Conservation (phyloP, 1,139 yeast species). For the Yamadazyma conglobata region DNA sequence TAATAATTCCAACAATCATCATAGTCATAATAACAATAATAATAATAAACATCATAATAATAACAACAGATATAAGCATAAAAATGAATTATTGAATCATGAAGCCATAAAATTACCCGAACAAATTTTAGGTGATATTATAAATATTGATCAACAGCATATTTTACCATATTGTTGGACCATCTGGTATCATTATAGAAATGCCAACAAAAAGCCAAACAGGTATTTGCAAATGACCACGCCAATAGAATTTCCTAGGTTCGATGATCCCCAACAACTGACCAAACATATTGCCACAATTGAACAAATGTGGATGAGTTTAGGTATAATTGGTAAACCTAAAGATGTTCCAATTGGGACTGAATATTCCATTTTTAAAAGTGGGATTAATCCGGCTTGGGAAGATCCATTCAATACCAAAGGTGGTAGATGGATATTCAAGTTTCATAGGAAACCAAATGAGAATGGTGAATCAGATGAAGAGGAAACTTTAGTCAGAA, state of each 20-base stretch:
- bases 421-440: conserved; percentile 68
- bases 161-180: conserved; percentile 50
- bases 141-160: conserved; percentile 31
- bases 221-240: conserved; percentile 40
- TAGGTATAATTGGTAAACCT: conserved; percentile 46
- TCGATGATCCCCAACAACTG: conserved; percentile 9
- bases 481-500: conserved; percentile 24
- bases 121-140: conserved; percentile 24
- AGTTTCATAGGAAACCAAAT: conserved; percentile 36
- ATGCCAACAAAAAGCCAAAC: conserved; percentile 17
- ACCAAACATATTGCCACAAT: conserved; percentile 45
- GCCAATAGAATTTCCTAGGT: conserved; percentile 32
- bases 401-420: conserved; percentile 62
- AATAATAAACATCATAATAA: conserved; percentile 6
- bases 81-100: conserved; percentile 13
- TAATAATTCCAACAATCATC: conserved; percentile 4
- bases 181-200: conserved; percentile 44
- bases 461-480: conserved; percentile 12
- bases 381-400: conserved; percentile 69
- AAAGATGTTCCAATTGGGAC: conserved; percentile 51
- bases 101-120: conserved; percentile 27
- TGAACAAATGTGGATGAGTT: conserved; percentile 61
- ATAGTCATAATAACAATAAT: conserved; percentile 6
- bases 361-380: conserved; percentile 58
- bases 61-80: conserved; percentile 10